These are phyloP conservation scores for Monosporascus sp. DNA, from an alignment of 2,329 filamentous ascomycete genomes.

Conservation along the genomic window DNA sequence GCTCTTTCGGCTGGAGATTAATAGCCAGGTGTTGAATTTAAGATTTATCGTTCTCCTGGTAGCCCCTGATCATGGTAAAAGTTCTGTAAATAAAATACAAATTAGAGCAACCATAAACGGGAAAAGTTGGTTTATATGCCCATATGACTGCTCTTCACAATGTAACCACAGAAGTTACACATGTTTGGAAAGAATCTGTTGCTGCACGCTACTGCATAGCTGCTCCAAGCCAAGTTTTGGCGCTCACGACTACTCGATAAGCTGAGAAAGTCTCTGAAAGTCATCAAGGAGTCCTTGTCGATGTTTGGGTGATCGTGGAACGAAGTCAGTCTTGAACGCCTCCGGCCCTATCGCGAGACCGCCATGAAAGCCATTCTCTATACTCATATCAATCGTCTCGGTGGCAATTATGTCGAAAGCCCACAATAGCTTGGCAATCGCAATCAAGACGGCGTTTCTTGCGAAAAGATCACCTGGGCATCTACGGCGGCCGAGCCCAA, in stretches of 20 bases:
- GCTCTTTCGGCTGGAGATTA: too few species aligned
- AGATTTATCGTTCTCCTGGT: too few species aligned
- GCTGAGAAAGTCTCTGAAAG: neutral
- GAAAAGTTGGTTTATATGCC: too few species aligned
- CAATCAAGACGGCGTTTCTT: constrained; percentile 1
- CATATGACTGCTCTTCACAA: too few species aligned
- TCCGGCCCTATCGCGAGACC: constrained; percentile 3
- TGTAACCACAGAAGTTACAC: too few species aligned
- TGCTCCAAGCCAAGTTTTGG: too few species aligned
- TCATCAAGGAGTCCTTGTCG: constrained; percentile 1
- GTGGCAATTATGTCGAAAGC: constrained; percentile 1
- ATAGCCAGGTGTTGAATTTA: too few species aligned
- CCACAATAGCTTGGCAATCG: constrained; percentile 5
- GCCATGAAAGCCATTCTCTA: constrained; percentile 5
- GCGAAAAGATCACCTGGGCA: constrained; percentile 8
- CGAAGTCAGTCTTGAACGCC: neutral
- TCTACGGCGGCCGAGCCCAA: constrained; percentile 5
- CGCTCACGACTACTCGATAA: neutral
- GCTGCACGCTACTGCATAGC: too few species aligned
- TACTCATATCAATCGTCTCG: constrained; percentile 1
- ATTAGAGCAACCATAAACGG: too few species aligned
- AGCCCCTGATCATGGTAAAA: too few species aligned
- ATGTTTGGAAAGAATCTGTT: too few species aligned
- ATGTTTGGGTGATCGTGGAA: neutral
- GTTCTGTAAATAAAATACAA: too few species aligned